Conservation (phyloP, 768 basidiomycete genomes). For the Serpula lacrymans region DNA sequence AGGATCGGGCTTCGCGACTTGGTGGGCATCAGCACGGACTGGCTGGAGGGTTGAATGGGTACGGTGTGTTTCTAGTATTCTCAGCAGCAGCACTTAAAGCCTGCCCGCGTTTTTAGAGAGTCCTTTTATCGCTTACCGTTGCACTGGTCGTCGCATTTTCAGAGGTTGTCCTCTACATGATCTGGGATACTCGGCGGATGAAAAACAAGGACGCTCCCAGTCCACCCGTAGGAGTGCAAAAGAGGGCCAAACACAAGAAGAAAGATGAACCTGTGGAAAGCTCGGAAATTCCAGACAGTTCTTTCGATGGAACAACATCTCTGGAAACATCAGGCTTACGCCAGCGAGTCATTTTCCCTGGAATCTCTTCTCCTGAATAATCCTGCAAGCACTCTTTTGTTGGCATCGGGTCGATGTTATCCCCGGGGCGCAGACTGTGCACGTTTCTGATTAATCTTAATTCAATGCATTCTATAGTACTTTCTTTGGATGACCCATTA, state of each 20-base stretch:
- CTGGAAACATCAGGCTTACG: slow-evolving; percentile 16
- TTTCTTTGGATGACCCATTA: too few relatives aligned
- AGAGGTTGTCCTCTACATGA: slow-evolving; percentile 67
- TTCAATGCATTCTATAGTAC: too few relatives aligned
- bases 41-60: slow-evolving; percentile 78
- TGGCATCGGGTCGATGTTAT: too few relatives aligned
- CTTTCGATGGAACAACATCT: too few relatives aligned
- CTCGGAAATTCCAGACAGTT: slow-evolving; percentile 20
- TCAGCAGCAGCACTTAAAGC: slow-evolving; percentile 1
- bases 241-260: slow-evolving; percentile 10
- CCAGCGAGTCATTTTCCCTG: slow-evolving; percentile 7
- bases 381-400: too few relatives aligned
- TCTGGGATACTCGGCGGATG: slow-evolving; percentile 59
- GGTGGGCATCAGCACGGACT: slow-evolving; percentile 66
- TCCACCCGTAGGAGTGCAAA: neutral
- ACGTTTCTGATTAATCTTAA: too few relatives aligned
- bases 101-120: slow-evolving; percentile 37
- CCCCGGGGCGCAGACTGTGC: too few relatives aligned
- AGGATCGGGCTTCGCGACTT: slow-evolving; percentile 64
- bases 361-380: too few relatives aligned
- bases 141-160: slow-evolving; percentile 67
- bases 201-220: slow-evolving; percentile 9
- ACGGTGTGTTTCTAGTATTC: slow-evolving; percentile 26
- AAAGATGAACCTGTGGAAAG: slow-evolving; percentile 4
- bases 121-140: slow-evolving; percentile 57